Evolutionary conservation across 2,329 filamentous ascomycete species (phyloP), one percentile per base, ranked within the genome.

Genomic region (Pseudocercospora macadamiae): DNA sequence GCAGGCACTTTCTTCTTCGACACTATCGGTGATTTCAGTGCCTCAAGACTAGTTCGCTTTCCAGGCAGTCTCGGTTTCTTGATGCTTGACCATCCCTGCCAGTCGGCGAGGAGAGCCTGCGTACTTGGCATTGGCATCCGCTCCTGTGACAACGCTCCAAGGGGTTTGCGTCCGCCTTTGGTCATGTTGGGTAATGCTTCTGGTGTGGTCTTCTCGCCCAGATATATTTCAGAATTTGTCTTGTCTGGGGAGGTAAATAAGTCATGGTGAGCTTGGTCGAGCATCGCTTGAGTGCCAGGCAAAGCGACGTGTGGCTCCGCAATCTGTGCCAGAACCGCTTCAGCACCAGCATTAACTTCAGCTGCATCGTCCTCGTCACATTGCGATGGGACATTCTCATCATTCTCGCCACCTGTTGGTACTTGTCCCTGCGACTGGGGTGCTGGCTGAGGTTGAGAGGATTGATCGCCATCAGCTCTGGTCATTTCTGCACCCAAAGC

Each of bases 31-130:
- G 64, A 66, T 12, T 57, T 57, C 23, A 39, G 7, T 18, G 34
- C 36, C 8, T 37, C 49, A 16, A 51, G 39, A 25, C 55, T 63
- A 10, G 54, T n/a, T 14, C 47, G 47, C 21, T 61, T 60, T 3
- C 49, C 54, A 16, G 55, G 54, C 23, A 48, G 23, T 45, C 54
- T 42, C 4, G 64, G 66, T 55, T 78, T 79, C 67, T 79, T 80
- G 30, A 74, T 68, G 9, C 75, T 76, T 59, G 68, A 78, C 76
- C 39, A 78, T 66, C 45, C 76, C 70, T 52, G 71, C 74, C 63
- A 74, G 7, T 71, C 75, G 23, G 73, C 71, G 47, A 80, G 73
- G 7, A 81, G 65, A 14, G 77, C 76, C 55, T 81, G 79, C 2
- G 79, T 81, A 57, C 75, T 78, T 28, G 76, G 70, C 51, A 68